Evolutionary conservation across 148 eudicot genomes (phyloP).

Genomic region (Rhododendron ferrugineum): DNA sequence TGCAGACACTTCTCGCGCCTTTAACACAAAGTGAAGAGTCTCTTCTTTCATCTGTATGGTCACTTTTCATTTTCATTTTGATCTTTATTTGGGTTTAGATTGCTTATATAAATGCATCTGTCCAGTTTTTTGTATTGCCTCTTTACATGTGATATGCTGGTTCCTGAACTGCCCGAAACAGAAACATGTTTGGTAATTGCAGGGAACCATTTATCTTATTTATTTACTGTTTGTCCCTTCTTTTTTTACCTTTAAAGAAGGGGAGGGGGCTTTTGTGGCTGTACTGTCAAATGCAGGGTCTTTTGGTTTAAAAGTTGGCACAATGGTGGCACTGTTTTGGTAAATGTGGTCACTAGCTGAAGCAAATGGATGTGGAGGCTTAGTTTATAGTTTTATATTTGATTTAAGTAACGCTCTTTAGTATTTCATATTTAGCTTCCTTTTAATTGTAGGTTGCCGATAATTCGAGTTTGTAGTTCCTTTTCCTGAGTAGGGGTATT

Average conservation of each 20-base stretch:
- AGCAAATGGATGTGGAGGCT: neutral
- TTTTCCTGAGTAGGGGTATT: neutral
- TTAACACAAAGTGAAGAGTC: conserved; percentile 72
- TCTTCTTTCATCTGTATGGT: conserved; percentile 75
- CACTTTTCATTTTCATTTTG: conserved; percentile 16
- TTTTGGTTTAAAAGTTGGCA: neutral
- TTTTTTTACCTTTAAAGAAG: neutral
- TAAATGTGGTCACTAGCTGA: neutral
- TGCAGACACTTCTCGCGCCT: conserved; percentile 69
- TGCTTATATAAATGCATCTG: neutral
- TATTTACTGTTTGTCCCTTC: neutral
- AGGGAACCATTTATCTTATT: neutral
- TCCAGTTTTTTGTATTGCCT: neutral
- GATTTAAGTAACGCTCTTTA: neutral
- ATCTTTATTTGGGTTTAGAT: neutral
- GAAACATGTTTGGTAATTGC: neutral
- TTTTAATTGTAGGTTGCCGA: neutral
- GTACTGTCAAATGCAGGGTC: neutral
- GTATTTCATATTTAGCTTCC: neutral
- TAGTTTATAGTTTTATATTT: neutral
- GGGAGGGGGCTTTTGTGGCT: neutral
- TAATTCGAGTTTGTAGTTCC: neutral
- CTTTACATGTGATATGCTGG: neutral
- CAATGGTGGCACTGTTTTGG: neutral
- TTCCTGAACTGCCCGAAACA: neutral